Evolutionary conservation across 371 early-diverging fungal genomes (phyloP).

Genomic region (Vairimorpha ceranae): DNA sequence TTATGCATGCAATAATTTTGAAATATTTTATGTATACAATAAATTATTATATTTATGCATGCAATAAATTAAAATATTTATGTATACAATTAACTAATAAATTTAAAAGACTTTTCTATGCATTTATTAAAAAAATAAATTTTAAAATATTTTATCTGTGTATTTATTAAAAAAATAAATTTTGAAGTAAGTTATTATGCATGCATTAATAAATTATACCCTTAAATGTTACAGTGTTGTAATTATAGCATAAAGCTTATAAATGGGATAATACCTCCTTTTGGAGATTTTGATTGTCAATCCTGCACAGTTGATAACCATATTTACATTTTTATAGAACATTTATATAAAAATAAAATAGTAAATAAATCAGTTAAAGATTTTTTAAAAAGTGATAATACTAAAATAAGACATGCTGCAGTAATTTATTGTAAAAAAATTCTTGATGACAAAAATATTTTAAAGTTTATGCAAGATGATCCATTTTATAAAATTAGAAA

Average conservation of each 20-base stretch:
- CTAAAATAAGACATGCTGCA: background rate
- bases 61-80: too few species aligned
- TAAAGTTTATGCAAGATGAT: background rate
- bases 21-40: background rate
- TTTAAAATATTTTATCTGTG: too few species aligned
- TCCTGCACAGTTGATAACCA: background rate
- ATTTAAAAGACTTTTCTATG: too few species aligned
- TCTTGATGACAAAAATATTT: background rate
- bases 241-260: background rate
- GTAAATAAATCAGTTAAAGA: background rate
- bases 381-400: background rate
- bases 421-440: background rate
- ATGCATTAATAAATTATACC: too few species aligned
- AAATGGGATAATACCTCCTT: background rate
- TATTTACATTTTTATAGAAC: background rate
- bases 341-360: background rate
- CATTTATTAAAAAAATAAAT: too few species aligned
- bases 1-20: background rate
- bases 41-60: too few species aligned
- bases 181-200: too few species aligned
- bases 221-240: background rate
- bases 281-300: background rate
- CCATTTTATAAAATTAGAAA: constrained; percentile 1
- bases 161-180: too few species aligned
- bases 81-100: too few species aligned